These are phyloP conservation scores for Mycena maculata DNA, from an alignment of 768 basidiomycete genomes.

Conservation along the genomic window DNA sequence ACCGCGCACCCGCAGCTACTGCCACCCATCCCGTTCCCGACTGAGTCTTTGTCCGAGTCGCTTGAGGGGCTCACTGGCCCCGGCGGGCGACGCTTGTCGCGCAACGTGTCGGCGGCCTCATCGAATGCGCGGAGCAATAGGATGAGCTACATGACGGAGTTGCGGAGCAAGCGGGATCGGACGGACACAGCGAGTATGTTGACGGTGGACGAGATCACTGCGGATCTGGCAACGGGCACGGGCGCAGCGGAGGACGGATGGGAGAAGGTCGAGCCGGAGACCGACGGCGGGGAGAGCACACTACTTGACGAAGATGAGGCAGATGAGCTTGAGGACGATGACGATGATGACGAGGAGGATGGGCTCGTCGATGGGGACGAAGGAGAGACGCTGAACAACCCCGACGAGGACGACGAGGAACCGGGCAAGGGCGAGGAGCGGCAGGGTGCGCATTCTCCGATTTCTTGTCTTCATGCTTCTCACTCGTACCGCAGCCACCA, in stretches of 20 bases:
- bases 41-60: slow-evolving; percentile 85
- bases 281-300: slow-evolving; percentile 35
- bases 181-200: slow-evolving; percentile 92
- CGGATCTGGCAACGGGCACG: slow-evolving; percentile 83
- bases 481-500: slow-evolving; percentile 66
- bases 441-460: slow-evolving; percentile 44
- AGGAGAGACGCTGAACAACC: slow-evolving; percentile 45
- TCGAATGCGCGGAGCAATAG: slow-evolving; percentile 57
- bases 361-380: slow-evolving; percentile 57
- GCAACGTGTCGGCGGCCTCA: slow-evolving; percentile 56
- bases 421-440: slow-evolving; percentile 58
- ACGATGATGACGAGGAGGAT: slow-evolving; percentile 64
- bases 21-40: slow-evolving; percentile 82
- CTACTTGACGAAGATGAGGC: slow-evolving; percentile 50
- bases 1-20: slow-evolving; percentile 66
- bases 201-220: slow-evolving; percentile 98
- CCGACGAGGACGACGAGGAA: slow-evolving; percentile 59
- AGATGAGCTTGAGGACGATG: slow-evolving; percentile 50
- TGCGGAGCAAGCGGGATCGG: slow-evolving; percentile 83
- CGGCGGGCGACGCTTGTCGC: slow-evolving; percentile 39
- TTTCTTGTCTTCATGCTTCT: slow-evolving; percentile 8
- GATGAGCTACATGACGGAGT: slow-evolving; percentile 84
- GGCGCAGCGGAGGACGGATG: slow-evolving; percentile 65
- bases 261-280: slow-evolving; percentile 47
- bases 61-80: slow-evolving; percentile 64